Evolutionary conservation across 306 rosid genomes (phyloP), one percentile per base, ranked within the genome.

Genomic region (Phaseolus lunatus): DNA sequence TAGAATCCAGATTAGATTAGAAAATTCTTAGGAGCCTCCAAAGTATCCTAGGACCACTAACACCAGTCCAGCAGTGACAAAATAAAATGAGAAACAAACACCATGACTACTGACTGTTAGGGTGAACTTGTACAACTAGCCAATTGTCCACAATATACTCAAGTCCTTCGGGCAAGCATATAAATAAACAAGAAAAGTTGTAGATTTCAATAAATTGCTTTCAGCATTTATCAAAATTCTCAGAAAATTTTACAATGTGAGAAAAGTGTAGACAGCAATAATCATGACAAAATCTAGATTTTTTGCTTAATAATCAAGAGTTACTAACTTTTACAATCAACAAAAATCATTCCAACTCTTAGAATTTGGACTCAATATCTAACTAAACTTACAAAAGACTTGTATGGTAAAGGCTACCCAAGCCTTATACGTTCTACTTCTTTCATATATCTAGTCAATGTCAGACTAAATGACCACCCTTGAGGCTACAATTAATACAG

Each of bases 11-110:
- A 7, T 26, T 43, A 43, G 23, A 63, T 29, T 18, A 15, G 27
- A 79, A 75, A 53, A 11, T 62, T 53, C 65, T 78, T 33, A 31
- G 78, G 43, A 35, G 75, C 65, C 35, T 70, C 29, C 49, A 10
- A n/a, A n/a, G 69, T 49, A 71, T 39, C 8, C 62, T 67, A 57
- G 52, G 66, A 73, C 73, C 11, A 39, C 31, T 52, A 75, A 53
- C 41, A 75, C 29, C 72, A 54, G 35, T 6, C 77, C 48, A 61
- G 45, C 47, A 67, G 11, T 11, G 64, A 49, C 39, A 18, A 58
- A 45, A 49, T 23, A 23, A 54, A 67, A 65, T 14, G 31, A 73
- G 29, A 66, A 57, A 58, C 73, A 26, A n/a, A 58, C 68, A 18
- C 47, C 45, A 67, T 39, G 58, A 56, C 33, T 44, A 24, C 73